Conservation (phyloP, 495 filamentous ascomycete genomes). For the Copromyces sp. region DNA sequence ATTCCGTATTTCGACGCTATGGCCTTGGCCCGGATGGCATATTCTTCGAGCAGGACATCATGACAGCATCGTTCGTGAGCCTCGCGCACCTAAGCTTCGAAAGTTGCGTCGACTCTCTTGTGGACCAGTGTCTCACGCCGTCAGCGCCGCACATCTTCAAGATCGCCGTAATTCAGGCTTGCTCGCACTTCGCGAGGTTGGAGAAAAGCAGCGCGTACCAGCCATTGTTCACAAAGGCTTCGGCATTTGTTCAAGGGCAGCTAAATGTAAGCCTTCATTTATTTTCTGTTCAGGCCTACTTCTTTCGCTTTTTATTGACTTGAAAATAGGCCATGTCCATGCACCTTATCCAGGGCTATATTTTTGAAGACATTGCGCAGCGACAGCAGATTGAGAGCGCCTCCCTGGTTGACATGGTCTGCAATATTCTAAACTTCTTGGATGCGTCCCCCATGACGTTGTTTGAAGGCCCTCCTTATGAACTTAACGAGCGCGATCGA, state of each 20-base stretch:
- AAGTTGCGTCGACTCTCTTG: constrained; percentile 40
- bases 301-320: constrained; percentile 9
- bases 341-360: constrained; percentile 32
- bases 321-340: constrained; percentile 26
- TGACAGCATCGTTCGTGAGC: constrained; percentile 56
- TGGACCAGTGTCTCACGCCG: constrained; percentile 41
- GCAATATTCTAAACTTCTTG: constrained; percentile 43
- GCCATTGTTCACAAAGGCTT: constrained; percentile 41
- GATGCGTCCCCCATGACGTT: constrained; percentile 41
- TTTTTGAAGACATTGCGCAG: constrained; percentile 28
- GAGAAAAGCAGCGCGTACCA: constrained; percentile 39
- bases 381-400: constrained; percentile 30
- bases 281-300: background rate
- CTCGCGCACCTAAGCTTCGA: constrained; percentile 49
- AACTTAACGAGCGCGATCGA: constrained; percentile 23
- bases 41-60: constrained; percentile 46
- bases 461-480: constrained; percentile 33
- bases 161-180: constrained; percentile 47
- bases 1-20: constrained; percentile 50
- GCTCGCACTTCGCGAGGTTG: constrained; percentile 44
- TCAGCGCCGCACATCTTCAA: constrained; percentile 49
- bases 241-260: constrained; percentile 45
- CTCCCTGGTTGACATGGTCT: constrained; percentile 32
- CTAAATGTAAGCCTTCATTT: constrained; percentile 33
- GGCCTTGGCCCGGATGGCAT: constrained; percentile 32